A percentile compares a stretch with the other conserved stretches of the same genome.
phyloP scores from a whole-genome alignment of 352 stramenopile species.

The Pythium rishiriense region DNA sequence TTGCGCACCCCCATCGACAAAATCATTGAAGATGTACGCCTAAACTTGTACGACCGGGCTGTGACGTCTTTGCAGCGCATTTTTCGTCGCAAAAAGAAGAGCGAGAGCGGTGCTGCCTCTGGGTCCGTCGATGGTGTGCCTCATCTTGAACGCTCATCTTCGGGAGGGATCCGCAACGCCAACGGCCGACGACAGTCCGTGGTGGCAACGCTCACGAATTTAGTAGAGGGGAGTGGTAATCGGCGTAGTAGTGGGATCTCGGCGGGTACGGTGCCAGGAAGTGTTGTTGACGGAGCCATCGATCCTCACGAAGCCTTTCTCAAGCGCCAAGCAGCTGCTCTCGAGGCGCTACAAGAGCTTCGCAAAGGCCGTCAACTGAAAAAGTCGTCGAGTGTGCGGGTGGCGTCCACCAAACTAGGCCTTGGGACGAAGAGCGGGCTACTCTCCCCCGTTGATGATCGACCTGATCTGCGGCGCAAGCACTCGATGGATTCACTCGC shows the following conservation, averaged over 20 bases:
- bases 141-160: neutral
- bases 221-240: slow-evolving; percentile 6
- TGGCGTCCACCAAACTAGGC: neutral
- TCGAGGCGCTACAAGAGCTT: slow-evolving; percentile 15
- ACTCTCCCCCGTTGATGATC: slow-evolving; percentile 45
- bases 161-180: neutral
- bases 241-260: neutral
- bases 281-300: neutral
- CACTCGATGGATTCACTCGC: slow-evolving; percentile 64
- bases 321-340: slow-evolving; percentile 8
- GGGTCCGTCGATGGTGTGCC: neutral
- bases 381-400: slow-evolving; percentile 4
- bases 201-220: slow-evolving; percentile 8
- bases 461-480: slow-evolving; percentile 51
- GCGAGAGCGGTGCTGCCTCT: neutral
- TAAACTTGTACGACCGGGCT: slow-evolving; percentile 58
- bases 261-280: neutral
- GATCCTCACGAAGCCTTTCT: slow-evolving; percentile 19
- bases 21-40: slow-evolving; percentile 59
- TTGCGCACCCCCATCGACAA: slow-evolving; percentile 45
- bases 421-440: slow-evolving; percentile 34
- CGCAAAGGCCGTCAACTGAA: neutral
- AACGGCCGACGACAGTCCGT: slow-evolving; percentile 11
- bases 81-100: slow-evolving; percentile 49
- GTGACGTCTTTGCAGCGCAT: slow-evolving; percentile 60